phyloP scores from a whole-genome alignment of 352 stramenopile genomes.

The Phytophthora hybrid region DNA sequence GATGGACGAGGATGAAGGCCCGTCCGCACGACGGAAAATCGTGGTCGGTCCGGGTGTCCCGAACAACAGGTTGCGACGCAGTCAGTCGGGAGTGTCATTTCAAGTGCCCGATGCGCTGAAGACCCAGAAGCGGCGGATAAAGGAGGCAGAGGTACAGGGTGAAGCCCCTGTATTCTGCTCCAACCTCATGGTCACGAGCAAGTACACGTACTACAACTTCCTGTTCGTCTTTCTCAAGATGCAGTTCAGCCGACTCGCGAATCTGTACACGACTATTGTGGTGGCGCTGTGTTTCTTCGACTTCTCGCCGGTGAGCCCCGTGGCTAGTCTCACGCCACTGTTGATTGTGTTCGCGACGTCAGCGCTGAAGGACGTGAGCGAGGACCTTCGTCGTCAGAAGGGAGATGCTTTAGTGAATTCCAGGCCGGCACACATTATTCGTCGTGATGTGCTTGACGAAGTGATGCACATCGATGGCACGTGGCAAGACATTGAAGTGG shows the following conservation, averaged over 20 bases:
- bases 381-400: constrained; percentile 84
- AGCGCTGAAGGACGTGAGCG: constrained; percentile 86
- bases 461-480: constrained; percentile 76
- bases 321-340: constrained; percentile 85
- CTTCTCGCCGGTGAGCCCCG: constrained; percentile 86
- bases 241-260: constrained; percentile 91
- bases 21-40: constrained; percentile 53
- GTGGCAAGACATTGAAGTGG: constrained; percentile 89
- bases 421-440: constrained; percentile 78
- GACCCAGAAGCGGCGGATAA: constrained; percentile 37
- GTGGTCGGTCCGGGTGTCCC: constrained; percentile 44
- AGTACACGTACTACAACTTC: constrained; percentile 94
- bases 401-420: constrained; percentile 83
- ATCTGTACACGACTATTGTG: constrained; percentile 91
- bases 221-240: constrained; percentile 91
- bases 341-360: constrained; percentile 92
- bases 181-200: constrained; percentile 89
- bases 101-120: constrained; percentile 35
- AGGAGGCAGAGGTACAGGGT: constrained; percentile 36
- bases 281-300: constrained; percentile 91
- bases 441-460: constrained; percentile 56
- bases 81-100: constrained; percentile 31
- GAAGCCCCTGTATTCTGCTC: constrained; percentile 60
- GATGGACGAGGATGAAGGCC: constrained; percentile 48
- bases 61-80: constrained; percentile 31